A percentile compares a stretch with the other conserved stretches of the same genome.
phyloP scores from a whole-genome alignment of 1,139 yeast genomes.

The Lodderomyces elongisporus region DNA sequence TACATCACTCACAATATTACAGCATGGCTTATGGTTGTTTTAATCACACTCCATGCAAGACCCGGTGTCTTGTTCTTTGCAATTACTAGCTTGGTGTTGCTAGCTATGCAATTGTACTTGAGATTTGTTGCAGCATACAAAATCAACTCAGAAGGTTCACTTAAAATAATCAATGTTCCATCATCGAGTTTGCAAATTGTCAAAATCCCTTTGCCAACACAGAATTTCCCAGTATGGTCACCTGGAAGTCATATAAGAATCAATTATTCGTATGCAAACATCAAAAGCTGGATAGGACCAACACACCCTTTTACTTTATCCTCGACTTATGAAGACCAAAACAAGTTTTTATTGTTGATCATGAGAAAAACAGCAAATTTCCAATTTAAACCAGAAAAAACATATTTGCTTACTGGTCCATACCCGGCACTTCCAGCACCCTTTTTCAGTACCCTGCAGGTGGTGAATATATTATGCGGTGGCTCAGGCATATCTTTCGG shows the following conservation, averaged over 20 bases:
- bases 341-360: constrained; percentile 21
- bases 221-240: constrained; percentile 21
- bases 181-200: constrained; percentile 23
- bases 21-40: constrained; percentile 23
- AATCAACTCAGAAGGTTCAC: constrained; percentile 8
- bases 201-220: constrained; percentile 22
- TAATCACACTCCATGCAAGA: constrained; percentile 39
- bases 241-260: constrained; percentile 39
- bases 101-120: constrained; percentile 22
- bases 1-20: constrained; percentile 33
- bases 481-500: constrained; percentile 86
- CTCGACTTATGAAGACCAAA: constrained; percentile 13
- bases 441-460: constrained; percentile 39
- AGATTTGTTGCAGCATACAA: constrained; percentile 14
- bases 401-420: constrained; percentile 25
- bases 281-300: constrained; percentile 25
- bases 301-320: constrained; percentile 39
- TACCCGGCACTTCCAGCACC: constrained; percentile 23
- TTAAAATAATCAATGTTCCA: constrained; percentile 12
- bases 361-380: constrained; percentile 18
- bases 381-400: constrained; percentile 12
- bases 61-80: constrained; percentile 33
- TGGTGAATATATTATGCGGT: constrained; percentile 65
- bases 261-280: constrained; percentile 14
- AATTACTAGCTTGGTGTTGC: constrained; percentile 16